Evolutionary conservation across 2,329 filamentous ascomycete genomes (phyloP), one percentile per base, ranked within the genome.

Genomic region (Aspergillus puulaauensis): DNA sequence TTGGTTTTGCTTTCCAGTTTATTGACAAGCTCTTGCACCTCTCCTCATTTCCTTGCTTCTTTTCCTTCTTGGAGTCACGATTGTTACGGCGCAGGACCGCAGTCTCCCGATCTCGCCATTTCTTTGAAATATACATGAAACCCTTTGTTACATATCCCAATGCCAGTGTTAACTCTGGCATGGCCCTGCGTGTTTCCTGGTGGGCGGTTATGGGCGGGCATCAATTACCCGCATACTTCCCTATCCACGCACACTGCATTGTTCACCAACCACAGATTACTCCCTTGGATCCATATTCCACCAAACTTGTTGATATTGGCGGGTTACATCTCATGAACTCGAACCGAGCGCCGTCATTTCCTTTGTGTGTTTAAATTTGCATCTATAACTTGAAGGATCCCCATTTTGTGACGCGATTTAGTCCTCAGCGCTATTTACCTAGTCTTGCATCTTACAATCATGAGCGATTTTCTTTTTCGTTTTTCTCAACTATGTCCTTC

Each of bases 381-480:
- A 65, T 63, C 47, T 66, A 60, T 56, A 62, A 61, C 53, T 58
- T 12, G 52, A 48, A 48, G 46, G 21, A 37, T 59, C 55, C 49
- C 58, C 23, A 31, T 63, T 62, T 62, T 61, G 62, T 64, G 54
- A 61, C 58, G 54, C 60, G 58, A 64, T 63, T 56, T 62, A 50
- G 50, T 58, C 54, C 63, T 62, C 61, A 61, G 55, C 64, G 44
- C 39, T 45, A 41, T 23, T 24, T 31, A 19, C 56, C 64, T 65
- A 65, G 59, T 60, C 50, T 66, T 62, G 61, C 64, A 66, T 64
- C 45, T 67, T 61, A 57, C 63, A 63, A 64, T 62, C 62, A 67
- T 64, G 66, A 66, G 62, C 65, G 62, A 64, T 59, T 64, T 58
- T n/a, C 48, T 33, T 55, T 19, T 35, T 48, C 35, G 31, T 19